These are phyloP conservation scores for Clonostachys rosea DNA, from an alignment of 2,329 filamentous ascomycete genomes.

Conservation along the genomic window DNA sequence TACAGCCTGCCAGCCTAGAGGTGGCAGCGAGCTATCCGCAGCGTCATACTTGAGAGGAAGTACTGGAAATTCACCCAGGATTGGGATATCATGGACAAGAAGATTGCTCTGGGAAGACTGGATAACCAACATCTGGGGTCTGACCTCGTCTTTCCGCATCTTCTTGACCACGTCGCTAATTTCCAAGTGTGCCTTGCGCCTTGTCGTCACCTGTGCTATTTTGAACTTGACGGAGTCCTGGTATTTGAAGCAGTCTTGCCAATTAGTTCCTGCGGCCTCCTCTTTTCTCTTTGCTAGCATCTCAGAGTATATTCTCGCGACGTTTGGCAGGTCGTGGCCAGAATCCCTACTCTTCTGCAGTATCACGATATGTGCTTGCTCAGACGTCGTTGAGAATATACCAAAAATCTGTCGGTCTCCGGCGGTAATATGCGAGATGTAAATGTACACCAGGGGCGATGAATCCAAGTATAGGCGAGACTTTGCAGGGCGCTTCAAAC, in stretches of 20 bases:
- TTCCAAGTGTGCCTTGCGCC: slow-evolving; percentile 83
- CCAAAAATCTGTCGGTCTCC: slow-evolving; percentile 93
- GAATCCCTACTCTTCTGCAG: slow-evolving; percentile 76
- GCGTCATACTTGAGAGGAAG: slow-evolving; percentile 77
- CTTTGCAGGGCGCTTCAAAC: slow-evolving; percentile 65
- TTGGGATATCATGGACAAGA: slow-evolving; percentile 79
- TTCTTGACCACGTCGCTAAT: slow-evolving; percentile 86
- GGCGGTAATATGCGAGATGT: slow-evolving; percentile 86
- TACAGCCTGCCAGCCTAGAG: slow-evolving; percentile 89
- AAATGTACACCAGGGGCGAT: slow-evolving; percentile 76
- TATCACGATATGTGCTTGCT: slow-evolving; percentile 83
- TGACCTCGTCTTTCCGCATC: slow-evolving; percentile 78
- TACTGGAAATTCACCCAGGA: slow-evolving; percentile 79
- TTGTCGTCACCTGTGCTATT: slow-evolving; percentile 81
- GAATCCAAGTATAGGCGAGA: slow-evolving; percentile 67
- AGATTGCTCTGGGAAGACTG: slow-evolving; percentile 83
- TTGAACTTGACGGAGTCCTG: slow-evolving; percentile 84
- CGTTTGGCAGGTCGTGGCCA: slow-evolving; percentile 79
- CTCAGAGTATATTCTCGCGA: slow-evolving; percentile 83
- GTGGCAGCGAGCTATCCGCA: slow-evolving; percentile 81
- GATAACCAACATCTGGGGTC: slow-evolving; percentile 78
- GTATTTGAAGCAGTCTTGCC: slow-evolving; percentile 81
- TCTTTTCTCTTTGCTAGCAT: slow-evolving; percentile 61
- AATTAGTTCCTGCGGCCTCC: slow-evolving; percentile 63
- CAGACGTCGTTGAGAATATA: slow-evolving; percentile 77